Percentiles rank a stretch among this genome's conserved stretches.
These are phyloP conservation scores for Aspergillus ochraceus DNA, from an alignment of 2,329 filamentous ascomycete genomes.

Conservation along the genomic window DNA sequence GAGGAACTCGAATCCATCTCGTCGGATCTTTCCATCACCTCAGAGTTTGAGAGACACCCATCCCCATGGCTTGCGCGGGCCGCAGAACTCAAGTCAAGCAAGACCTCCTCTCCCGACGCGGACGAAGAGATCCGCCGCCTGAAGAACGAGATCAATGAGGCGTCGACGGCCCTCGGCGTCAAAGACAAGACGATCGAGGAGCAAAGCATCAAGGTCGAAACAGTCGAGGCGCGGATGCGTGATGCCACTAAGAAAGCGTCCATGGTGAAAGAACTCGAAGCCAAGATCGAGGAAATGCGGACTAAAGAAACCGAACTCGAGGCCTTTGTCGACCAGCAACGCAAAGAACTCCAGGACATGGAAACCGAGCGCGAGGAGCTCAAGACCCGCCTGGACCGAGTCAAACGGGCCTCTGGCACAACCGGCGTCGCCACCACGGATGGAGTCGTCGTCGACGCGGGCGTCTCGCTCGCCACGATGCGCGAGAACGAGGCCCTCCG, in stretches of 20 bases:
- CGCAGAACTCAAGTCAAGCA: constrained; percentile 77
- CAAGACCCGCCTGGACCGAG: constrained; percentile 42
- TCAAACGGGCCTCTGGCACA: constrained; percentile 43
- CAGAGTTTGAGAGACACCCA: constrained; percentile 74
- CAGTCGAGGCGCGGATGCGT: constrained; percentile 82
- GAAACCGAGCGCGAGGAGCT: constrained; percentile 44
- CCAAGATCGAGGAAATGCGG: constrained; percentile 42
- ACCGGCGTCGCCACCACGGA: constrained; percentile 38
- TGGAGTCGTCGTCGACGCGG: constrained; percentile 39
- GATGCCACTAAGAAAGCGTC: constrained; percentile 76
- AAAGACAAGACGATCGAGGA: constrained; percentile 84
- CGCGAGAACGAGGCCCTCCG: constrained; percentile 46
- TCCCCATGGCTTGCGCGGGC: constrained; percentile 84
- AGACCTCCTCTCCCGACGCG: constrained; percentile 75
- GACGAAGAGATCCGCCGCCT: constrained; percentile 81
- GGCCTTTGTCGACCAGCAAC: constrained; percentile 35
- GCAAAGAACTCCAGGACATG: constrained; percentile 36
- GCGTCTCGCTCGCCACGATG: constrained; percentile 41
- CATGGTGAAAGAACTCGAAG: constrained; percentile 45
- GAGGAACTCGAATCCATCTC: constrained; percentile 70
- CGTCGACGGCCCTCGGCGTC: constrained; percentile 68
- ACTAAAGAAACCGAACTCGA: constrained; percentile 34
- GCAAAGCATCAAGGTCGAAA: constrained; percentile 85
- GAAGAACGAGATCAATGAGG: constrained; percentile 76
- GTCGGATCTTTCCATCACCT: constrained; percentile 68